Percentiles rank a stretch among this genome's conserved stretches.
Conservation (phyloP, 2,329 filamentous ascomycete genomes). For the Pleomassaria siparia region DNA sequence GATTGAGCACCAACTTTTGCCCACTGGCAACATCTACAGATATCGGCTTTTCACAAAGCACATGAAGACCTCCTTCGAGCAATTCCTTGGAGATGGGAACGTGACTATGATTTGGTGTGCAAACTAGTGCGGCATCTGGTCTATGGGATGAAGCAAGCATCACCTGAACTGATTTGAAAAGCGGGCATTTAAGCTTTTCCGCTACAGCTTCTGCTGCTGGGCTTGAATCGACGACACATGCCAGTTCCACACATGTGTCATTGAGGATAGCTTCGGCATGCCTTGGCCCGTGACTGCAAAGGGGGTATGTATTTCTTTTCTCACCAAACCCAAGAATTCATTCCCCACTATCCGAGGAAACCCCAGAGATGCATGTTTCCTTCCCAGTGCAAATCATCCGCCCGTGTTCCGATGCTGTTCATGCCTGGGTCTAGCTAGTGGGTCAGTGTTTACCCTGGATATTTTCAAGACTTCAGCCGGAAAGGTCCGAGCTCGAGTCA, state of each 20-base stretch:
- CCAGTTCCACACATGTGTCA: constrained; percentile 43
- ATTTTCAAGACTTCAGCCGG: not conserved
- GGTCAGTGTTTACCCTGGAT: not conserved
- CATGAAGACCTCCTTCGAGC: constrained; percentile 51
- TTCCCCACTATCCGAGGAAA: not conserved
- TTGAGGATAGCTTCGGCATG: constrained; percentile 50
- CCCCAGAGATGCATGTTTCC: not conserved
- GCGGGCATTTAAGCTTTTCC: constrained; percentile 39
- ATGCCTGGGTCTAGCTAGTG: not conserved
- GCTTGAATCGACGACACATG: constrained; percentile 52
- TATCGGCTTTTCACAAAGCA: constrained; percentile 62
- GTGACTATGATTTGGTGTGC: constrained; percentile 62
- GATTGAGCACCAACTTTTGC: constrained; percentile 23
- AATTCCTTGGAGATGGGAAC: constrained; percentile 54
- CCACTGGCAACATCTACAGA: constrained; percentile 47
- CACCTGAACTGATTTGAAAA: constrained; percentile 45
- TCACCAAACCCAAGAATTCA: not conserved
- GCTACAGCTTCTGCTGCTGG: constrained; percentile 42
- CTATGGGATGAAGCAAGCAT: constrained; percentile 45
- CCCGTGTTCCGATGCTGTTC: not conserved
- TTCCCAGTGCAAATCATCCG: not conserved
- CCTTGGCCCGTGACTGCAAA: constrained; percentile 53
- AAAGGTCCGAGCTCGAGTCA: constrained; percentile 5
- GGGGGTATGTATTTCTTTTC: not conserved
- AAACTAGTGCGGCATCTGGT: constrained; percentile 60